Percentiles rank a stretch among this genome's conserved stretches.
These are phyloP conservation scores for Malassezia dermatis DNA, from an alignment of 1,284 basidiomycete genomes.

Conservation along the genomic window DNA sequence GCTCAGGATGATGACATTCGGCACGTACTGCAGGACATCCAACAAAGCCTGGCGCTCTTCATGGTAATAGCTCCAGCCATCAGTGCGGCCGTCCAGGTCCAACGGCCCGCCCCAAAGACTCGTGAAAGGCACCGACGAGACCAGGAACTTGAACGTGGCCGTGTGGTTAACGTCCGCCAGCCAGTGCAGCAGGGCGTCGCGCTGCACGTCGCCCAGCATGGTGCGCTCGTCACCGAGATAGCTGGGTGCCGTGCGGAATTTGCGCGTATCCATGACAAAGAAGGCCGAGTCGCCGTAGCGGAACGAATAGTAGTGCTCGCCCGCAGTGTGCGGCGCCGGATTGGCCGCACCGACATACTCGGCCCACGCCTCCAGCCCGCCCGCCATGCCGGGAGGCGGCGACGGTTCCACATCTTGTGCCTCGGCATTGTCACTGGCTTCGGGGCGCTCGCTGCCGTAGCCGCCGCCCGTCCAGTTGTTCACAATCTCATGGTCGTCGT, in stretches of 20 bases:
- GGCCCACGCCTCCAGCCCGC: conserved; percentile 58
- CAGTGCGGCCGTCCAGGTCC: conserved; percentile 55
- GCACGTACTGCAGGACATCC: conserved; percentile 53
- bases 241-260: conserved; percentile 55
- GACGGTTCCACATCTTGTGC: conserved; percentile 39
- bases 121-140: conserved; percentile 67
- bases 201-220: conserved; percentile 65
- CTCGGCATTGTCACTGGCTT: conserved; percentile 53
- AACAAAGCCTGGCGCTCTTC: conserved; percentile 54
- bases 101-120: conserved; percentile 59
- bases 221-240: conserved; percentile 53
- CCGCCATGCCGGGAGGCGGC: conserved; percentile 45
- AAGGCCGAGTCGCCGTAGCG: conserved; percentile 50
- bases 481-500: conserved; percentile 44
- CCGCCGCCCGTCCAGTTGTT: conserved; percentile 41
- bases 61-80: conserved; percentile 62
- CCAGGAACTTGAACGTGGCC: conserved; percentile 69
- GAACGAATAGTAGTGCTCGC: conserved; percentile 55
- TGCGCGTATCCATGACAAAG: conserved; percentile 68
- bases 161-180: conserved; percentile 59
- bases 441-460: neutral
- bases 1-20: conserved; percentile 58
- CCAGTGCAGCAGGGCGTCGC: conserved; percentile 61
- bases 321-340: conserved; percentile 53
- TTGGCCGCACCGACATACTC: conserved; percentile 63